These are phyloP conservation scores for Quercus agrifolia DNA, from an alignment of 306 rosid species.

Conservation along the genomic window DNA sequence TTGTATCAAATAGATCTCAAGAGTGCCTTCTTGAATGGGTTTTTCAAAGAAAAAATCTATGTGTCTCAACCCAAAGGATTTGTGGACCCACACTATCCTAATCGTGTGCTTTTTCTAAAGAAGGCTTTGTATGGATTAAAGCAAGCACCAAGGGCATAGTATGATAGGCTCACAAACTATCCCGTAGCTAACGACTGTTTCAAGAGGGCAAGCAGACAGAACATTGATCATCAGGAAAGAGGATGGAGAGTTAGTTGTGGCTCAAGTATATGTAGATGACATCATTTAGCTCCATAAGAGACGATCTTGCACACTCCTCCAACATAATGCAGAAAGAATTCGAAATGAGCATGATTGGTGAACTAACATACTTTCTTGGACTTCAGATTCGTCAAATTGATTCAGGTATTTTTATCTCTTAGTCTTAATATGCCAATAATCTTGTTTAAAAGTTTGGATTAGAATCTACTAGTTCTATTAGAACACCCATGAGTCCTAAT, in stretches of 20 bases:
- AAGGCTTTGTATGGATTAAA: too few species aligned
- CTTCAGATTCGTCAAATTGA: background rate
- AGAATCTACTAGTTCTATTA: background rate
- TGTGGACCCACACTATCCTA: too few species aligned
- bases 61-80: too few species aligned
- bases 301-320: background rate
- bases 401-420: background rate
- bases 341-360: background rate
- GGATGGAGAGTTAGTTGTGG: background rate
- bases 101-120: too few species aligned
- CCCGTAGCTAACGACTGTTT: background rate
- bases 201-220: background rate
- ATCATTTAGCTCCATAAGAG: background rate
- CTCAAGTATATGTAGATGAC: background rate
- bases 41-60: too few species aligned
- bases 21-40: background rate
- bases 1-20: background rate
- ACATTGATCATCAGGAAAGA: background rate
- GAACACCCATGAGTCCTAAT: too few species aligned
- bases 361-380: slow-evolving; percentile 2
- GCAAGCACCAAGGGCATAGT: too few species aligned
- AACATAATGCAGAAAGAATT: background rate
- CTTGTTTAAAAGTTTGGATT: background rate
- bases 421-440: background rate
- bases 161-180: background rate